These are phyloP conservation scores for Ochetophila trinervis DNA, from an alignment of 306 rosid species.

Conservation along the genomic window DNA sequence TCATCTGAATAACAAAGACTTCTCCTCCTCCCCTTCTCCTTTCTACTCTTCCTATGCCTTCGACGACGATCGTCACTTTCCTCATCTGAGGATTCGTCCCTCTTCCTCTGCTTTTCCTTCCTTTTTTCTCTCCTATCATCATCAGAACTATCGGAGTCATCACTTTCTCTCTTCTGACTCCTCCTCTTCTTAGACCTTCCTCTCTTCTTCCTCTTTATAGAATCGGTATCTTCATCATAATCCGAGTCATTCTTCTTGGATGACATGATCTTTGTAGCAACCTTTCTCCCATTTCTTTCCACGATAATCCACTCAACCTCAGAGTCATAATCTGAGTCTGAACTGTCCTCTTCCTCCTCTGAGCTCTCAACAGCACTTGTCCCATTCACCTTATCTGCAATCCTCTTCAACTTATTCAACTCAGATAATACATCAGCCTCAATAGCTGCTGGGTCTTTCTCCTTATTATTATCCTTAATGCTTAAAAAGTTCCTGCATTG, in stretches of 20 bases:
- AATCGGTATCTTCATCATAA: slow-evolving; percentile 43
- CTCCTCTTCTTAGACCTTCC: slow-evolving; percentile 86
- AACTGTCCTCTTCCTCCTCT: slow-evolving; percentile 64
- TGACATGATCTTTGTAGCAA: slow-evolving; percentile 37
- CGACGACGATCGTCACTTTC: slow-evolving; percentile 20
- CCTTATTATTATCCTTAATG: slow-evolving; percentile 58
- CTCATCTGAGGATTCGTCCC: slow-evolving; percentile 45
- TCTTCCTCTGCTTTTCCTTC: slow-evolving; percentile 60
- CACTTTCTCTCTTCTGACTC: slow-evolving; percentile 48
- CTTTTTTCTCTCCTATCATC: slow-evolving; percentile 50
- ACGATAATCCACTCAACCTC: slow-evolving; percentile 82
- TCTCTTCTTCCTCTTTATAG: slow-evolving; percentile 60
- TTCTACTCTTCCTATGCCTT: slow-evolving; percentile 42
- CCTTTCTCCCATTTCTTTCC: slow-evolving; percentile 56
- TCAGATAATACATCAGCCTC: slow-evolving; percentile 53
- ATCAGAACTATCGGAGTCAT: slow-evolving; percentile 64
- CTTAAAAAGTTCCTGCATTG: slow-evolving; percentile 90
- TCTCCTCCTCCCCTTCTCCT: slow-evolving; percentile 57
- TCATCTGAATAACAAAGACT: slow-evolving; percentile 50
- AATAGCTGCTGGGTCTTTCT: slow-evolving; percentile 56
- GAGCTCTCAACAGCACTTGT: slow-evolving; percentile 46
- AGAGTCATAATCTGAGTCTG: slow-evolving; percentile 69
- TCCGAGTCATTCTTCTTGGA: slow-evolving; percentile 43
- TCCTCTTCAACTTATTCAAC: slow-evolving; percentile 62
- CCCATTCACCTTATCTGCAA: slow-evolving; percentile 37